Conservation (phyloP, 73 alveolate genomes). For the Uronychia binucleata region DNA sequence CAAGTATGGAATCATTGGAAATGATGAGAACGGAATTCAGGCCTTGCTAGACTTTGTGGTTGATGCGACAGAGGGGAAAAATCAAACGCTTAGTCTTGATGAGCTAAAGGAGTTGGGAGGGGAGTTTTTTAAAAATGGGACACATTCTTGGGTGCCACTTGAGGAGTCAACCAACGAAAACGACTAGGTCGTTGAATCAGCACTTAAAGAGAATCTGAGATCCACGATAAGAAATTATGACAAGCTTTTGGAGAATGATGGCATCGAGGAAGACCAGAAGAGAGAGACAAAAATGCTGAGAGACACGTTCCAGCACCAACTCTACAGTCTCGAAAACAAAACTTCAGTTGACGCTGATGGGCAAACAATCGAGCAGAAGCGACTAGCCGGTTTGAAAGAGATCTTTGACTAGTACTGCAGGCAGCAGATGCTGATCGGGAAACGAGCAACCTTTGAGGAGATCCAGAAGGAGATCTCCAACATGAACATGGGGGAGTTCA, state of each 20-base stretch:
- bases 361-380: slow-evolving; percentile 51
- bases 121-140: neutral
- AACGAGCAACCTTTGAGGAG: slow-evolving; percentile 84
- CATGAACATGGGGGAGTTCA: slow-evolving; percentile 84
- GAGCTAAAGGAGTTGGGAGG: neutral
- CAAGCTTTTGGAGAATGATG: neutral
- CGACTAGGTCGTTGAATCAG: neutral
- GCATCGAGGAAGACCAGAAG: neutral
- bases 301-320: neutral
- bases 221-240: neutral
- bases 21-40: no score
- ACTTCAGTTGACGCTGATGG: neutral
- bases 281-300: neutral
- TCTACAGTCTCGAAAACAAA: neutral
- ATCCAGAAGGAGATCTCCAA: slow-evolving; percentile 68
- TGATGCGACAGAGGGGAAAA: no score
- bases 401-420: slow-evolving; percentile 81
- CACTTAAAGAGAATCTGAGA: neutral
- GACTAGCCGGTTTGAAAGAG: slow-evolving; percentile 68
- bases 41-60: no score
- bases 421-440: slow-evolving; percentile 78
- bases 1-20: no score
- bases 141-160: neutral
- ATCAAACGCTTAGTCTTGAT: no score
- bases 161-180: neutral